Evolutionary conservation across 495 filamentous ascomycete species (phyloP), one percentile per base, ranked within the genome.

Genomic region (Articulospora tetracladia): DNA sequence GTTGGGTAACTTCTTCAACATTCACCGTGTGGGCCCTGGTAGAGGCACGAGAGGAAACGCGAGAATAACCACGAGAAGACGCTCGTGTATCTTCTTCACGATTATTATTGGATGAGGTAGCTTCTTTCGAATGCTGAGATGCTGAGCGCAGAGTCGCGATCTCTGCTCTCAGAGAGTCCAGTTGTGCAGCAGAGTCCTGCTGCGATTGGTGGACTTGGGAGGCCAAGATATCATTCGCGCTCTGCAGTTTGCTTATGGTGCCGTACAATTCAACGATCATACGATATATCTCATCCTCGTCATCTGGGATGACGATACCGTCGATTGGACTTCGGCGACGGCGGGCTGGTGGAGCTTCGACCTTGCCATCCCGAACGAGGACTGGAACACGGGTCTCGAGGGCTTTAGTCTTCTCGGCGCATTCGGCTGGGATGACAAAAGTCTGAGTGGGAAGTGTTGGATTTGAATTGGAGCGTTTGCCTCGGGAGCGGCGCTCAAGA

Each of bases 251-350:
- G 12, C 47, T n/a, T 8, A 50, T 27, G 4, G 47, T 41, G 32
- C 30, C 28, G 22, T 30, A 22, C 11, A 36, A 55, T 10, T 55
- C 53, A 10, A 46, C 39, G 13, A 46, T 19, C 55, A 57, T 57
- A 3, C 11, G 19, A 12, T 48, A 57, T 6, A 57, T 10, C 17
- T 57, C 55, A 13, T 57, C 55, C 23, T 57, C 55, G n/a, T 57
- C 55, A 6, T 25, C 22, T 11, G 34, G 34, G 7, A 26, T 26
- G 3, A 46, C 36, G 15, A 57, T 27, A 20, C 39, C 55, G 48
- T 57, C 36, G 28, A 57, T 39, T 19, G 34, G 36, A 2, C 10
- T 27, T 24, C 22, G 13, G 41, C 41, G 55, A 20, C 28, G 27
- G 23, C 13, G 28, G 11, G 10, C 30, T 41, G 20, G 15, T 36